phyloP scores from a whole-genome alignment of 495 filamentous ascomycete species.

The Neurospora terricola region DNA sequence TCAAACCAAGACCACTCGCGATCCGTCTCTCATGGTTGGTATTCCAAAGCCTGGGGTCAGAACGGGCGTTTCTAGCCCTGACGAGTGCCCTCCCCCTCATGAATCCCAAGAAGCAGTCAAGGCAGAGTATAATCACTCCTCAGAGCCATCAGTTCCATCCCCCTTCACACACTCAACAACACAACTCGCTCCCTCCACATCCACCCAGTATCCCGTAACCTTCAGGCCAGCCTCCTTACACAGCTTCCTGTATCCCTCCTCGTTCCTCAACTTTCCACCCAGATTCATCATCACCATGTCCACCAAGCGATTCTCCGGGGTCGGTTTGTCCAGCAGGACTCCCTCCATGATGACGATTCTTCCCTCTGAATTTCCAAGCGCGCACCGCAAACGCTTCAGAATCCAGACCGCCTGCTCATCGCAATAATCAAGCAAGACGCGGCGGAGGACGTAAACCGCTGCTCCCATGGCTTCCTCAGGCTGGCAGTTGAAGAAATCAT shows the following conservation, averaged over 20 bases:
- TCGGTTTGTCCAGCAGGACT: slow-evolving; percentile 10
- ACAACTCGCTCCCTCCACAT: slow-evolving; percentile 6
- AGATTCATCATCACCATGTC: slow-evolving; percentile 24
- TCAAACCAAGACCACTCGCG: not conserved
- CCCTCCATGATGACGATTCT: slow-evolving; percentile 21
- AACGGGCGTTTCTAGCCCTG: not conserved
- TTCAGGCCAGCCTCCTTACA: slow-evolving; percentile 11
- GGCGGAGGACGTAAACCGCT: slow-evolving; percentile 37
- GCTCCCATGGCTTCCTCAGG: slow-evolving; percentile 36
- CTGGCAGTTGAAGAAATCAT: slow-evolving; percentile 35
- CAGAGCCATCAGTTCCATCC: not conserved
- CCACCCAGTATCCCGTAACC: slow-evolving; percentile 11
- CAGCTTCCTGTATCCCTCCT: slow-evolving; percentile 11
- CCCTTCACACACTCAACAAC: slow-evolving; percentile 19
- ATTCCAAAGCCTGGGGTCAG: not conserved
- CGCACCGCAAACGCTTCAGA: slow-evolving; percentile 26
- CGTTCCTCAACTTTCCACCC: slow-evolving; percentile 22
- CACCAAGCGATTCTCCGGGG: slow-evolving; percentile 15
- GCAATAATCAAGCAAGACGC: slow-evolving; percentile 44
- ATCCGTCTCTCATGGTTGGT: too few species aligned
- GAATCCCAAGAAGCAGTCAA: not conserved
- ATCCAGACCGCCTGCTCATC: slow-evolving; percentile 29
- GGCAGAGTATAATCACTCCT: not conserved
- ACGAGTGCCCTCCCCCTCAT: not conserved
- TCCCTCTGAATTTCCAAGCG: slow-evolving; percentile 4